phyloP scores from a whole-genome alignment of 371 early-diverging fungal species.

The Mucor indicus region DNA sequence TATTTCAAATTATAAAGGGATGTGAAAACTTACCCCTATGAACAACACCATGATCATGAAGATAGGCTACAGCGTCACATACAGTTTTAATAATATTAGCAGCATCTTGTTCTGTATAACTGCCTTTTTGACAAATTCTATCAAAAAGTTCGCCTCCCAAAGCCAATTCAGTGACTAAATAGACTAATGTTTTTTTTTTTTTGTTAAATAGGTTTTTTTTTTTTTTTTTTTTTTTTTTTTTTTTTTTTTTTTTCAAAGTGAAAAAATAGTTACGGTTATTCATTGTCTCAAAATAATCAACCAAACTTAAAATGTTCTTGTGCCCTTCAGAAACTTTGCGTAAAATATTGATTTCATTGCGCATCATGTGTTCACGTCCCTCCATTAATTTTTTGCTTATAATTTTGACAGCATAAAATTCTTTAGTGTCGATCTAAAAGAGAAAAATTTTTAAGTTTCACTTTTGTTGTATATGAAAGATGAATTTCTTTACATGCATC shows the following conservation, averaged over 20 bases:
- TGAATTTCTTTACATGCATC: constrained; percentile 42
- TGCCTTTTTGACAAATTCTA: constrained; percentile 78
- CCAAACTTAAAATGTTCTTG: constrained; percentile 80
- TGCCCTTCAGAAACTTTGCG: constrained; percentile 84
- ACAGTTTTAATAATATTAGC: constrained; percentile 76
- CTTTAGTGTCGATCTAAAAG: constrained; percentile 73
- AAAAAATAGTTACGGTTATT: constrained; percentile 67
- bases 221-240: too few relatives aligned
- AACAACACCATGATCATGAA: constrained; percentile 84
- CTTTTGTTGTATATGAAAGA: background rate
- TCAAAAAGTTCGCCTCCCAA: constrained; percentile 91
- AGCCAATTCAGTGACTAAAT: constrained; percentile 88
- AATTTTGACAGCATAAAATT: constrained; percentile 88
- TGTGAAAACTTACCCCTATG: constrained; percentile 85
- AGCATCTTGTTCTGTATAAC: constrained; percentile 86
- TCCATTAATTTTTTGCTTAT: constrained; percentile 88
- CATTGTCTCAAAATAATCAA: constrained; percentile 90
- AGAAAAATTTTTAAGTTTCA: background rate
- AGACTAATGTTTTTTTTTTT: constrained; percentile 53
- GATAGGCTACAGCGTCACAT: constrained; percentile 74
- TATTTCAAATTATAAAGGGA: too few relatives aligned
- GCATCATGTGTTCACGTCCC: constrained; percentile 87
- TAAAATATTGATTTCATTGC: constrained; percentile 86
- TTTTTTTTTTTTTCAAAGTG: background rate
- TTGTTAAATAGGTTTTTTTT: too few relatives aligned